Base-by-base conservation (phyloP, 345 rosid species). In the Linum trigynum region DNA sequence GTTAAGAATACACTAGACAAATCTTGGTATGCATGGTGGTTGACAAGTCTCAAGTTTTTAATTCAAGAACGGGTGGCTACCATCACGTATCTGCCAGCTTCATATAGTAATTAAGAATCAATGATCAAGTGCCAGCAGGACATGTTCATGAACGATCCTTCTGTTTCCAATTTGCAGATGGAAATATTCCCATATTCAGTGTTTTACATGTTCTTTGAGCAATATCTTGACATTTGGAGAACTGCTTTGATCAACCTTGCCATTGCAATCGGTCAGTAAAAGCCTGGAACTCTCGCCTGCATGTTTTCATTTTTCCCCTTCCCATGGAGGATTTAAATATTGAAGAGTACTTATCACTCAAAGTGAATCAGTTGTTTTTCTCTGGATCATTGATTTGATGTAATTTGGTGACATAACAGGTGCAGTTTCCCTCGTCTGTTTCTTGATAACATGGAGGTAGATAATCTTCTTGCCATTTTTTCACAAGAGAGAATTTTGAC, bases 201-300 rank as follows among this genome's bases (percentile, higher is more conserved):
- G 35, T 94, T 94, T 71, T 94, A 94, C 70, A 94, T 94, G 95
- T 94, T 84, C 80, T 94, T 94, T 65, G 99, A 94, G 82, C 99
- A 94, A 76, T 94, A 94, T 76, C 97, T 94, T 71, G 83, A 88
- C 73, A 94, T 94, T 78, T 94, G 99, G 99, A 94, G 65, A 83
- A 90, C 89, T 15, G 97, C 99, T 59, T 66, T 94, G 78, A 83
- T 88, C 81, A 91, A 85, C 82, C 92, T 94, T 64, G 86, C 97
- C 38, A 89, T 94, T 69, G 99, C 99, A 38, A 80, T 94, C 58
- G 95, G 99, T 94, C 65, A 38, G 97, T 88, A 68, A 66, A 4
- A 8, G 16, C 61, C 8, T 11, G 1, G 61, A 23, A 23, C 32
- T 57, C 9, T 15, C 36, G 53, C 3, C 14, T 9, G 53, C 14